Percentiles rank a stretch among this genome's conserved stretches.
These are phyloP conservation scores for Diaporthe sp. DNA, from an alignment of 2,329 filamentous ascomycete genomes.

Conservation along the genomic window DNA sequence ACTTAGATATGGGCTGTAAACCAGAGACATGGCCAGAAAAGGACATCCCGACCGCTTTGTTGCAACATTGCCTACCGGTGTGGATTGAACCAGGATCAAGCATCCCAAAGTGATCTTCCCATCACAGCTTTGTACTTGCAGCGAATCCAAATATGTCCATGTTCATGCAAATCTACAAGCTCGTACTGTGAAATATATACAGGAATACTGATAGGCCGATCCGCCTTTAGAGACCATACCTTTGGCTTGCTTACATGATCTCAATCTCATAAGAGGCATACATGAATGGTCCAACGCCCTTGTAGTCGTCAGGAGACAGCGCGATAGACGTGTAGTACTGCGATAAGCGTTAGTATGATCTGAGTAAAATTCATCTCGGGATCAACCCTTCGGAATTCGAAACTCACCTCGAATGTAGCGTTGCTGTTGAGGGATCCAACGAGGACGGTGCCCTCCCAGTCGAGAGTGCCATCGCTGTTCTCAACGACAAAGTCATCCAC, in stretches of 20 bases:
- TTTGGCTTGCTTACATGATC: neutral
- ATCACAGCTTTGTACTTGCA: no score
- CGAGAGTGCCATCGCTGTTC: slow-evolving; percentile 56
- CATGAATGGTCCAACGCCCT: slow-evolving; percentile 49
- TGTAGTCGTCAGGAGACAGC: slow-evolving; percentile 47
- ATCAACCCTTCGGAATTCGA: neutral
- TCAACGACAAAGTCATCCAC: slow-evolving; percentile 56
- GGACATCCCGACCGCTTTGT: neutral
- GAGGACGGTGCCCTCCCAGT: slow-evolving; percentile 60
- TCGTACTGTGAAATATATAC: slow-evolving; percentile 19
- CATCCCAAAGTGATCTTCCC: neutral
- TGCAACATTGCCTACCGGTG: neutral
- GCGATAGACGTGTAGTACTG: slow-evolving; percentile 53
- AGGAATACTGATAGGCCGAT: slow-evolving; percentile 8
- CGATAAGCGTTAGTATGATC: neutral
- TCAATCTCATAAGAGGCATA: slow-evolving; percentile 48
- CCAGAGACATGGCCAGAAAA: neutral
- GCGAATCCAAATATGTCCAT: neutral
- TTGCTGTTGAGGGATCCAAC: slow-evolving; percentile 60
- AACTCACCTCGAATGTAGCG: slow-evolving; percentile 58
- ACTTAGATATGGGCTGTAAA: neutral
- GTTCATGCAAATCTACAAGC: neutral
- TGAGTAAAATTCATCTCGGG: no score
- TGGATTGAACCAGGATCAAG: neutral
- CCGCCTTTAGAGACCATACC: neutral